phyloP scores from a whole-genome alignment of 192 early-diverging fungal species.

The Backusella australiensis region DNA sequence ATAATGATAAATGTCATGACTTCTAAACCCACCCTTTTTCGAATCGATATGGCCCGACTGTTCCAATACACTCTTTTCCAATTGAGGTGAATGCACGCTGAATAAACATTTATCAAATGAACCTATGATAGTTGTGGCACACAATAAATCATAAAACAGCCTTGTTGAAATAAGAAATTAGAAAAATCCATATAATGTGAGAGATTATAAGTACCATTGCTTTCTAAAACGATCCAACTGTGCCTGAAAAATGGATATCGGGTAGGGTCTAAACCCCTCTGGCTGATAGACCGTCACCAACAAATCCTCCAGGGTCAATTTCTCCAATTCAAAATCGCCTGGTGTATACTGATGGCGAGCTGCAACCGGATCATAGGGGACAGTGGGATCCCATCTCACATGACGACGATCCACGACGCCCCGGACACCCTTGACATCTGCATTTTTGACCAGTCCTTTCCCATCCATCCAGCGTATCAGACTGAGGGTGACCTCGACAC shows the following conservation, averaged over 20 bases:
- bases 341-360: constrained; percentile 60
- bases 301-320: constrained; percentile 82
- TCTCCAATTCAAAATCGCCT: constrained; percentile 84
- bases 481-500: constrained; percentile 80
- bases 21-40: constrained; percentile 20
- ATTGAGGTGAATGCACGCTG: constrained; percentile 84
- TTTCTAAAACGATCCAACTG: constrained; percentile 80
- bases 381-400: constrained; percentile 72
- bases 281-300: constrained; percentile 85
- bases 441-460: constrained; percentile 77
- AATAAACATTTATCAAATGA: constrained; percentile 96
- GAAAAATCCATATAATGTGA: too few species aligned
- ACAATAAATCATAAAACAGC: constrained; percentile 84
- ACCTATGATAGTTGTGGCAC: constrained; percentile 86
- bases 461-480: constrained; percentile 91
- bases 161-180: too few species aligned
- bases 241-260: constrained; percentile 84
- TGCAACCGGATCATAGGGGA: constrained; percentile 58
- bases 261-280: constrained; percentile 80
- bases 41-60: constrained; percentile 32
- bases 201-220: constrained; percentile 60
- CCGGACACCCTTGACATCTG: constrained; percentile 81
- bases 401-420: constrained; percentile 84
- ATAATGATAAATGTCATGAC: constrained; percentile 40
- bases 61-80: constrained; percentile 48